Base-by-base conservation (phyloP, 1,284 basidiomycete species). In the Hemileia vastatrix region DNA sequence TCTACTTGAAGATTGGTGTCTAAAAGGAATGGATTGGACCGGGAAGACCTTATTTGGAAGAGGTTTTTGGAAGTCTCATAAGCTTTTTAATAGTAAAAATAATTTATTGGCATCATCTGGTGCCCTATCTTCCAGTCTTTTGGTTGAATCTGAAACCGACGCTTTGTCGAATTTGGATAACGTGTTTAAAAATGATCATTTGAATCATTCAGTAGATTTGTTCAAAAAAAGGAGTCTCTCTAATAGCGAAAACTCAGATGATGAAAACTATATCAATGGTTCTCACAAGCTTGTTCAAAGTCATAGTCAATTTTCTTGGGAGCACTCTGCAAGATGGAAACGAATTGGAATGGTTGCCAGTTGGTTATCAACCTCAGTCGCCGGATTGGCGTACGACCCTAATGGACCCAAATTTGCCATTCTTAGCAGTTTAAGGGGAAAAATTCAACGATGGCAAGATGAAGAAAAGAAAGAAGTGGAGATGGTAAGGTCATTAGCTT, bases 11-110 rank as follows among this genome's bases (percentile, higher is more conserved):
- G 95, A 98, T 75, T 96, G 92, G 90, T 89, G 88, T 69, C 77
- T 97, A 65, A 83, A 93, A 32, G 95, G 95, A 2, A 88, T 93
- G 84, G 88, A 90, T 67, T 98, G 94, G 94, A 86, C 89, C 1
- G 86, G 88, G 4, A 81, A 89, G 65, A 83, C 85, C 62, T 85
- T 95, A 1, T 95, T 87, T 74, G 90, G 92, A 73, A 83, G 88
- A 49, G 91, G 92, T 0, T 97, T 87, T 76, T 97, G 92, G 93
- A 80, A 79, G 62, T 45, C 51, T 8, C 60, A 44, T 9, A 54
- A 61, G 33, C 13, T 21, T n/a, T 13, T 31, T n/a, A 47, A 45
- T 23, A n/a, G 27, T 11, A 15, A 11, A 27, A 31, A 61, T 40
- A 24, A n/a, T 43, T 11, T 21, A 27, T 32, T n/a, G n/a, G n/a